These are phyloP conservation scores for Ormosia semicastrata DNA, from an alignment of 306 rosid genomes.

Conservation along the genomic window DNA sequence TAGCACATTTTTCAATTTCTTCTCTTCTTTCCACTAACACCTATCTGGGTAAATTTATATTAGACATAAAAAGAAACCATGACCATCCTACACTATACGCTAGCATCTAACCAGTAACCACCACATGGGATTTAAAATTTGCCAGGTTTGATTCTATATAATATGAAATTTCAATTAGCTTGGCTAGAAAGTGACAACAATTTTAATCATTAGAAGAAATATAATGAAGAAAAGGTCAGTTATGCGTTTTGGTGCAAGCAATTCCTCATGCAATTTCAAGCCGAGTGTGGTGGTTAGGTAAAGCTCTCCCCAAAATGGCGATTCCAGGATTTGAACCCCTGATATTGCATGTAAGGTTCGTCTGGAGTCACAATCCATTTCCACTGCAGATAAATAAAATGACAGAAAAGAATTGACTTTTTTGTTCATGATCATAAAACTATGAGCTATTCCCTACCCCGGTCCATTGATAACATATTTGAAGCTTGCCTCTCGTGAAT, in stretches of 20 bases:
- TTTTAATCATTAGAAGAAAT: background rate
- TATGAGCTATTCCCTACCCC: background rate
- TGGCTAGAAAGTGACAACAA: background rate
- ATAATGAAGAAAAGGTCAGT: background rate
- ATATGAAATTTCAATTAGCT: background rate
- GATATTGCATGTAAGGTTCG: no score
- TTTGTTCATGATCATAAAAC: background rate
- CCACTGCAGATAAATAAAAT: background rate
- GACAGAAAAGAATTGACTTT: conserved; percentile 6
- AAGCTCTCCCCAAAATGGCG: no score
- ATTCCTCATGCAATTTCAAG: no score
- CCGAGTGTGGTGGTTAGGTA: no score
- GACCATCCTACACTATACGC: background rate
- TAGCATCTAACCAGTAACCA: background rate
- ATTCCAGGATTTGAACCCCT: no score
- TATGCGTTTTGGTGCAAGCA: no score
- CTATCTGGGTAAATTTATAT: background rate
- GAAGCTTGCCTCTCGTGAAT: background rate
- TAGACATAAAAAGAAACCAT: background rate
- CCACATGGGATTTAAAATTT: background rate
- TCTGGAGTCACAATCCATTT: no score
- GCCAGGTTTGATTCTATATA: background rate
- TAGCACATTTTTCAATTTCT: background rate
- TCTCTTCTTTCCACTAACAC: background rate
- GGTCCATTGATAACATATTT: background rate